phyloP scores from a whole-genome alignment of 2,329 filamentous ascomycete genomes.

The Xylariales sp. region DNA sequence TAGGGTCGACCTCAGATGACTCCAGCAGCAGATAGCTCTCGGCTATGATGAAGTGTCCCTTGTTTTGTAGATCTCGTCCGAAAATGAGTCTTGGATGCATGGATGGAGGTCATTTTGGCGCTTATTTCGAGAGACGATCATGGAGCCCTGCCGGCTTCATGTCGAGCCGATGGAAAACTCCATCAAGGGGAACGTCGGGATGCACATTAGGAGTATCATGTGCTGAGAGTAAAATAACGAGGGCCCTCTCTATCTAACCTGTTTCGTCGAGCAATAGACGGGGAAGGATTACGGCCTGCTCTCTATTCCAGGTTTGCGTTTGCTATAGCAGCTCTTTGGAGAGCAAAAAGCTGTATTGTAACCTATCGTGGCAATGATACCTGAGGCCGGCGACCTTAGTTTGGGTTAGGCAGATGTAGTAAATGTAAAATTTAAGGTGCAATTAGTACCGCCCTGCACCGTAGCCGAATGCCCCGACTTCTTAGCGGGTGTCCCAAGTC shows the following conservation, averaged over 20 bases:
- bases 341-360: background rate
- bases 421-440: background rate
- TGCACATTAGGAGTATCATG: constrained; percentile 21
- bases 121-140: constrained; percentile 16
- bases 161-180: constrained; percentile 25
- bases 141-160: constrained; percentile 28
- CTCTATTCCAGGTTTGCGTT: background rate
- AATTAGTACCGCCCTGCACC: background rate
- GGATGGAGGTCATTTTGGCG: constrained; percentile 24
- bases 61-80: constrained; percentile 46
- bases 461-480: background rate
- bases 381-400: background rate
- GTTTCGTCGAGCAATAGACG: constrained; percentile 2
- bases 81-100: constrained; percentile 37
- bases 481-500: constrained; percentile 39
- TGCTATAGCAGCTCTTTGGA: background rate
- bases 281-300: background rate
- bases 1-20: constrained; percentile 41
- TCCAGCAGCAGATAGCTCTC: constrained; percentile 41
- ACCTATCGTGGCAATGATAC: background rate
- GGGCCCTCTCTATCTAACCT: constrained; percentile 20
- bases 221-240: constrained; percentile 10
- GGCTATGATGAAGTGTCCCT: constrained; percentile 30
- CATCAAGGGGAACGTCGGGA: constrained; percentile 16
- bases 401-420: background rate